phyloP scores from a whole-genome alignment of 2,329 filamentous ascomycete species.

The Trichoderma sp. region DNA sequence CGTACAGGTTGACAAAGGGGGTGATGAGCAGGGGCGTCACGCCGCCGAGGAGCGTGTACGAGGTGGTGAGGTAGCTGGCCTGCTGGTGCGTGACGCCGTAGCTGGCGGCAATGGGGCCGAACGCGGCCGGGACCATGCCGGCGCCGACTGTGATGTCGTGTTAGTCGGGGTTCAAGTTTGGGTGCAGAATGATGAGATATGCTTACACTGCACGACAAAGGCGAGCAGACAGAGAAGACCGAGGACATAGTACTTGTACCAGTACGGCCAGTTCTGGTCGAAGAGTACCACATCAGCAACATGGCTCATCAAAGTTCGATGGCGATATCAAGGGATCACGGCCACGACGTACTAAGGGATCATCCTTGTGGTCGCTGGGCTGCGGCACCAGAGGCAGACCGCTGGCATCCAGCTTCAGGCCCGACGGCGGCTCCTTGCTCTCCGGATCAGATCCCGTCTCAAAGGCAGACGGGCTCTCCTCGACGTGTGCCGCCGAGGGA shows the following conservation, averaged over 20 bases:
- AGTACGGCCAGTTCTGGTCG: constrained; percentile 14
- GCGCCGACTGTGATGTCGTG: constrained; percentile 6
- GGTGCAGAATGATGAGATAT: neutral
- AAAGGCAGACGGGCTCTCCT: constrained; percentile 12
- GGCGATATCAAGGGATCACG: neutral
- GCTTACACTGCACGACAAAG: constrained; percentile 23
- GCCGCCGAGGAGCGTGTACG: constrained; percentile 24
- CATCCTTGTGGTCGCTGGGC: constrained; percentile 24
- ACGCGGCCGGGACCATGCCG: constrained; percentile 22
- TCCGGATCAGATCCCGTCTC: neutral
- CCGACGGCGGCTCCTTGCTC: constrained; percentile 14
- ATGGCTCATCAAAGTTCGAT: neutral
- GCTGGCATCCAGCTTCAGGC: constrained; percentile 10
- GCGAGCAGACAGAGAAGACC: constrained; percentile 16
- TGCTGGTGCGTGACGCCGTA: constrained; percentile 13
- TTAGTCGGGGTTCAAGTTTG: neutral
- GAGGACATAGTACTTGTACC: constrained; percentile 21
- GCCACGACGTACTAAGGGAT: constrained; percentile 15
- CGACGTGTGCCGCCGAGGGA: constrained; percentile 12
- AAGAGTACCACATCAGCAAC: neutral
- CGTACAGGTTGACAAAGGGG: constrained; percentile 18
- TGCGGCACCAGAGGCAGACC: constrained; percentile 21
- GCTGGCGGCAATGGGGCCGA: constrained; percentile 8
- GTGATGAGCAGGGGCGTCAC: constrained; percentile 19
- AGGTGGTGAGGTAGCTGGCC: constrained; percentile 23